Evolutionary conservation across 441 rosid genomes (phyloP).

Genomic region (Euphorbia celastroides): DNA sequence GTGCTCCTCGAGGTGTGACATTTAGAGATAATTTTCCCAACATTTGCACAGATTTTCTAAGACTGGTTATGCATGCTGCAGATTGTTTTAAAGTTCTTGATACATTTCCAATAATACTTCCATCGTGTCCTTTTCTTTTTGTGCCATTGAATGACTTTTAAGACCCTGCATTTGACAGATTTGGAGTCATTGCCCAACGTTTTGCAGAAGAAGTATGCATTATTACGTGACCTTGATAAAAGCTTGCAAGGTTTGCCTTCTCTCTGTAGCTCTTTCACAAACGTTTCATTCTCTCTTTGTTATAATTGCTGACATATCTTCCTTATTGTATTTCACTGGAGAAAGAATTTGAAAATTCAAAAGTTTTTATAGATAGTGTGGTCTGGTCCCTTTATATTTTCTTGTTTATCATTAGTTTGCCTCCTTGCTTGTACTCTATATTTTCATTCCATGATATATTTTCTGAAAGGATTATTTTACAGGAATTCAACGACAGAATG

Average conservation of each 20-base stretch:
- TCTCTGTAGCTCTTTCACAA: not conserved
- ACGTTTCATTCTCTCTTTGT: not conserved
- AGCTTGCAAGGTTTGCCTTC: conserved; percentile 76
- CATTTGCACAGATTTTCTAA: not conserved
- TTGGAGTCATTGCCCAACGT: conserved; percentile 73
- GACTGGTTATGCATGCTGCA: not conserved
- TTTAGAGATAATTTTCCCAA: not conserved
- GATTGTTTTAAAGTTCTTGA: not conserved
- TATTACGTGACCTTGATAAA: conserved; percentile 80
- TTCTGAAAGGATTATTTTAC: conserved; percentile 13
- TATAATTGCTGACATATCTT: not conserved
- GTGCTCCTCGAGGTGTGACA: not conserved
- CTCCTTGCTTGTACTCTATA: no score
- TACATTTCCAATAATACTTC: not conserved
- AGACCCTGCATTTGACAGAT: conserved; percentile 35
- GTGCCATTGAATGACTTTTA: conserved; percentile 4
- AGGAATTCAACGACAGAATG: conserved; percentile 83
- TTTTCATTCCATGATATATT: no score
- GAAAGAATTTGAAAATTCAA: not conserved
- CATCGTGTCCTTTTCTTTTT: not conserved
- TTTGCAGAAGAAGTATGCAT: conserved; percentile 80
- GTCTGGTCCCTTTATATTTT: not conserved
- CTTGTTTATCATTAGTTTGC: not conserved
- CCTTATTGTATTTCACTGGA: not conserved
- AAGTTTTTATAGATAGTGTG: not conserved